Conservation (phyloP, 768 basidiomycete genomes). For the Hericium erinaceus region DNA sequence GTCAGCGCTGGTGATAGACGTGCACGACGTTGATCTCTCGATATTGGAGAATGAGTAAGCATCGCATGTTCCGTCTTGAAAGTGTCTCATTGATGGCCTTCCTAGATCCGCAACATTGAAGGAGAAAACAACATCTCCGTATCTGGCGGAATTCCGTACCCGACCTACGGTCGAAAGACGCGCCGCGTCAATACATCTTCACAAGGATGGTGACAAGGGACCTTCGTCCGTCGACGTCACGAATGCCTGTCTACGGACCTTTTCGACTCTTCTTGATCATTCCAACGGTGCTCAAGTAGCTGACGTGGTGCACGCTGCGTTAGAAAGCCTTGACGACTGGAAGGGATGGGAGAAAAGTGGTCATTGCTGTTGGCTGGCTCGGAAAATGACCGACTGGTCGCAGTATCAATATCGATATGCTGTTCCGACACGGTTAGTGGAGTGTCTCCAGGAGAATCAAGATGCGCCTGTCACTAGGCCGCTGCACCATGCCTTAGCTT, state of each 20-base stretch:
- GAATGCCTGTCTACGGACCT: conserved; percentile 59
- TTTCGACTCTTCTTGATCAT: conserved; percentile 65
- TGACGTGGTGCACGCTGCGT: conserved; percentile 60
- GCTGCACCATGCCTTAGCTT: conserved; percentile 53
- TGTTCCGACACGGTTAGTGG: conserved; percentile 77
- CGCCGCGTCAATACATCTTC: conserved; percentile 83
- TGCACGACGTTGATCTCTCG: conserved; percentile 52
- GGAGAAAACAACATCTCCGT: conserved; percentile 65
- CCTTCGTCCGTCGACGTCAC: conserved; percentile 68
- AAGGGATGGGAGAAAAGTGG: conserved; percentile 57
- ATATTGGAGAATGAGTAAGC: conserved; percentile 63
- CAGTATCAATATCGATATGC: conserved; percentile 92
- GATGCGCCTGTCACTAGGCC: conserved; percentile 37
- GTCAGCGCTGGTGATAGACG: conserved; percentile 57
- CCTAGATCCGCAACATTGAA: conserved; percentile 52
- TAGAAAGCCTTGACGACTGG: conserved; percentile 55
- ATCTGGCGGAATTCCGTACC: conserved; percentile 76
- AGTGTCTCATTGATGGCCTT: conserved; percentile 6
- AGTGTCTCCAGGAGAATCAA: conserved; percentile 57
- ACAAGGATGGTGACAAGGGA: conserved; percentile 82
- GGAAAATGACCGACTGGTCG: conserved; percentile 74
- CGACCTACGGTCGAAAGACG: conserved; percentile 72
- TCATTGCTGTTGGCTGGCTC: conserved; percentile 78
- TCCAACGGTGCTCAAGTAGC: conserved; percentile 70
- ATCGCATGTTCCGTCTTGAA: background rate